These are phyloP conservation scores for Fomitopsis pinicola DNA, from an alignment of 1,284 basidiomycete species.

Conservation along the genomic window DNA sequence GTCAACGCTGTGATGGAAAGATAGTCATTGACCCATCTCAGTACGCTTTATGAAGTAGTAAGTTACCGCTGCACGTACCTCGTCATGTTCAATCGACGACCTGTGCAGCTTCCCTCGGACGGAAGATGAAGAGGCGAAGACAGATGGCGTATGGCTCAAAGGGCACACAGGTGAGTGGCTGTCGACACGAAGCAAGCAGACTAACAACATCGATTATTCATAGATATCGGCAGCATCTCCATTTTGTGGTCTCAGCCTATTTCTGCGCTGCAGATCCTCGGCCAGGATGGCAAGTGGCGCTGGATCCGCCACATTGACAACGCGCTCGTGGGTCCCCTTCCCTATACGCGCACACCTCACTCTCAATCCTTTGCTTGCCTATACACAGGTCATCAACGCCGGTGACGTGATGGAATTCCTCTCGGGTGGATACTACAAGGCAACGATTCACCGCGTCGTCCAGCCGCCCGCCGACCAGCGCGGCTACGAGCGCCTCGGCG, in stretches of 20 bases:
- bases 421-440: slow-evolving; percentile 44
- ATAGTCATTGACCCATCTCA: slow-evolving; percentile 11
- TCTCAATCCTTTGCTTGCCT: background rate
- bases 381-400: slow-evolving; percentile 46
- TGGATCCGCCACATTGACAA: slow-evolving; percentile 61
- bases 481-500: slow-evolving; percentile 41
- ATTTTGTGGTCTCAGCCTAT: slow-evolving; percentile 60
- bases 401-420: slow-evolving; percentile 58
- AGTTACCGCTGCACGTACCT: background rate
- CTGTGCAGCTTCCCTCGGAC: slow-evolving; percentile 27
- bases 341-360: background rate
- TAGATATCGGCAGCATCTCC: slow-evolving; percentile 53
- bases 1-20: background rate
- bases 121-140: slow-evolving; percentile 46
- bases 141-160: slow-evolving; percentile 56
- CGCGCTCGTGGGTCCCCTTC: slow-evolving; percentile 36
- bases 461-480: slow-evolving; percentile 47
- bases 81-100: no score
- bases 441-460: slow-evolving; percentile 34
- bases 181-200: no score
- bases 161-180: slow-evolving; percentile 47
- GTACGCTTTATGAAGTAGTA: slow-evolving; percentile 59
- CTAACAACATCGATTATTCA: background rate
- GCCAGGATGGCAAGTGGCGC: slow-evolving; percentile 48
- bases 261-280: slow-evolving; percentile 53